Conservation (phyloP, 148 eudicot species). For the Amaranthus hypochondriacus region DNA sequence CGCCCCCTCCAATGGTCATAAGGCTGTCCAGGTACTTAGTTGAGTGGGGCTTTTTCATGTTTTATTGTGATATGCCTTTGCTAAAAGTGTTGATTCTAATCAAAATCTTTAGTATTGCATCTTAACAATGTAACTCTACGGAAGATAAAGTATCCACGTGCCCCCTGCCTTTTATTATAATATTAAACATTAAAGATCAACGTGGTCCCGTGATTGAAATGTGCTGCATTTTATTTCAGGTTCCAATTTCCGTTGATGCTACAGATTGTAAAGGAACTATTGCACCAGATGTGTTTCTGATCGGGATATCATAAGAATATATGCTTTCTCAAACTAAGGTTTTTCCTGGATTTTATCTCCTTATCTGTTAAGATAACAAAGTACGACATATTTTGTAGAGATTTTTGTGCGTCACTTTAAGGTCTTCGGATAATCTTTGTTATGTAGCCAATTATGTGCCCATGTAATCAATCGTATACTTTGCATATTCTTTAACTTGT, state of each 20-base stretch:
- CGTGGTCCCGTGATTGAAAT: constrained; percentile 17
- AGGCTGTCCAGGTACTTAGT: constrained; percentile 25
- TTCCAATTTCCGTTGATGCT: constrained; percentile 14
- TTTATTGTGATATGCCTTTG: constrained; percentile 13
- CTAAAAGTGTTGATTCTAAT: constrained; percentile 2
- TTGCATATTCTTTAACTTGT: constrained; percentile 6
- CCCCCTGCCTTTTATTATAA: constrained; percentile 13
- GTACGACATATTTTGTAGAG: background rate
- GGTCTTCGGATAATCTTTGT: constrained; percentile 2
- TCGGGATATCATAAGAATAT: constrained; percentile 19
- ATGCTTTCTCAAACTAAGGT: constrained; percentile 18
- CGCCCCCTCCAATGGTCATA: constrained; percentile 8
- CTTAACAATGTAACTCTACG: constrained; percentile 9
- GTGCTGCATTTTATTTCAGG: constrained; percentile 20
- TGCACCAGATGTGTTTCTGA: constrained; percentile 22
- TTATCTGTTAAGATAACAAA: background rate
- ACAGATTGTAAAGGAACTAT: constrained; percentile 12
- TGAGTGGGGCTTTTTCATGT: constrained; percentile 10
- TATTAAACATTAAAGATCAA: constrained; percentile 15
- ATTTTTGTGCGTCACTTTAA: background rate
- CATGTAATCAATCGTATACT: background rate
- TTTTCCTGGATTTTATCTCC: constrained; percentile 6
- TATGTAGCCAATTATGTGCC: background rate
- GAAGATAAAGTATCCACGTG: constrained; percentile 28
- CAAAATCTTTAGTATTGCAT: constrained; percentile 12